These are phyloP conservation scores for Sicyos baderoa DNA, from an alignment of 306 rosid species.

Conservation along the genomic window DNA sequence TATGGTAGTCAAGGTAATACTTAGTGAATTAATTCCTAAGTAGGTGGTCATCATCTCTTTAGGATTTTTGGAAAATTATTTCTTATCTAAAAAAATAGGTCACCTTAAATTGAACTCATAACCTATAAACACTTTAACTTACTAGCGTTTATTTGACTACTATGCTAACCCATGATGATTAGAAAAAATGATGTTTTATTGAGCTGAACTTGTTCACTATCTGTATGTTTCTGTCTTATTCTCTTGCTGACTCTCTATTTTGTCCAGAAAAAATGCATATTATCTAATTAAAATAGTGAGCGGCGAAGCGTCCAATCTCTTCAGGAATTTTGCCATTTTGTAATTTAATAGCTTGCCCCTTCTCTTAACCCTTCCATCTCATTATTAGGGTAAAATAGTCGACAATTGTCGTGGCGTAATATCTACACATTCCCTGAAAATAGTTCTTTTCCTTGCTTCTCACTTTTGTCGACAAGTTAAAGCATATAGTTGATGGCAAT, in stretches of 20 bases:
- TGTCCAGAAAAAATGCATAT: no score
- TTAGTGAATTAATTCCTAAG: no score
- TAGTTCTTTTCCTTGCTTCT: neutral
- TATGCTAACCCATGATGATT: no score
- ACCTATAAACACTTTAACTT: no score
- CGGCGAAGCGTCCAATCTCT: neutral
- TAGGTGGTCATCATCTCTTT: no score
- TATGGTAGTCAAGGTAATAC: no score
- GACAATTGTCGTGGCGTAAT: neutral
- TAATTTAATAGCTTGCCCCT: neutral
- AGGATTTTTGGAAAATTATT: no score
- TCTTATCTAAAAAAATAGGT: no score
- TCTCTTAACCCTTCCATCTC: conserved; percentile 8
- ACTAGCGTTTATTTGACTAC: no score
- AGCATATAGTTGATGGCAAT: neutral
- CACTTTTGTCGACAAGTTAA: conserved; percentile 1
- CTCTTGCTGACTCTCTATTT: neutral
- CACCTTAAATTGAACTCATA: no score
- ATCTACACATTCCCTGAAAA: neutral
- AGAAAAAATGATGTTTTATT: conserved; percentile 8
- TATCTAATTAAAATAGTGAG: neutral
- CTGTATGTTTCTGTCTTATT: neutral
- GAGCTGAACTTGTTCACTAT: neutral
- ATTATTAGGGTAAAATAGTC: neutral
- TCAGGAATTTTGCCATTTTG: no score